Evolutionary conservation across 345 rosid species (phyloP).

Genomic region (Eucalyptus microcorys): DNA sequence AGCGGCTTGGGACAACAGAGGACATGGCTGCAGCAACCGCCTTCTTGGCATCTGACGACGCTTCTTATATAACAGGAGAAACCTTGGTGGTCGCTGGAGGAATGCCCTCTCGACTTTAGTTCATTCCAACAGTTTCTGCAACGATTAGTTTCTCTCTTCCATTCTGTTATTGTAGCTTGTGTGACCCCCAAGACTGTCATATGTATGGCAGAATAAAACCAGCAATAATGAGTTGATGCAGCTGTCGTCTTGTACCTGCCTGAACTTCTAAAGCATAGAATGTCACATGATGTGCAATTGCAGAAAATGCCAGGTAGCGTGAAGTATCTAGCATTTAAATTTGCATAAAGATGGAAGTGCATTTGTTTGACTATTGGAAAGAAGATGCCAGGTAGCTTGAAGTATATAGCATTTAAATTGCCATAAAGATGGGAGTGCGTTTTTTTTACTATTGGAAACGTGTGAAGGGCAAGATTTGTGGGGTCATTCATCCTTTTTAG

Average conservation of each 20-base stretch:
- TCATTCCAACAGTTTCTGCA: neutral
- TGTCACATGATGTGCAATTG: neutral
- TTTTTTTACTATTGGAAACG: neutral
- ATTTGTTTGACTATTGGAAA: neutral
- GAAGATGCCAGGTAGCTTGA: neutral
- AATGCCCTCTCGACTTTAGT: slow-evolving; percentile 61
- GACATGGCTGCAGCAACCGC: slow-evolving; percentile 77
- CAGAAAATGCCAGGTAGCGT: neutral
- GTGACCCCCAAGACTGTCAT: neutral
- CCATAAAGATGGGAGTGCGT: neutral
- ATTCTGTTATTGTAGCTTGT: neutral
- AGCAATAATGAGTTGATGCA: neutral
- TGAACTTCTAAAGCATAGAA: neutral
- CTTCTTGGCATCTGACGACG: slow-evolving; percentile 76
- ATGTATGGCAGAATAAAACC: neutral
- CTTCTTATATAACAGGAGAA: slow-evolving; percentile 70
- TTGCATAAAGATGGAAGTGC: neutral
- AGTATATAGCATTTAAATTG: neutral
- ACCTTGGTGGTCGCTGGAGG: slow-evolving; percentile 79
- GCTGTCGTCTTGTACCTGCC: neutral
- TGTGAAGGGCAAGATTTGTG: neutral
- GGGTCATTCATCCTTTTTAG: neutral
- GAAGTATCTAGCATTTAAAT: neutral
- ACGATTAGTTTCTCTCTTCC: neutral
- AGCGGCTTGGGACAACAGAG: slow-evolving; percentile 57